Evolutionary conservation across 1,284 basidiomycete species (phyloP).

Genomic region (Mycena citricolor): DNA sequence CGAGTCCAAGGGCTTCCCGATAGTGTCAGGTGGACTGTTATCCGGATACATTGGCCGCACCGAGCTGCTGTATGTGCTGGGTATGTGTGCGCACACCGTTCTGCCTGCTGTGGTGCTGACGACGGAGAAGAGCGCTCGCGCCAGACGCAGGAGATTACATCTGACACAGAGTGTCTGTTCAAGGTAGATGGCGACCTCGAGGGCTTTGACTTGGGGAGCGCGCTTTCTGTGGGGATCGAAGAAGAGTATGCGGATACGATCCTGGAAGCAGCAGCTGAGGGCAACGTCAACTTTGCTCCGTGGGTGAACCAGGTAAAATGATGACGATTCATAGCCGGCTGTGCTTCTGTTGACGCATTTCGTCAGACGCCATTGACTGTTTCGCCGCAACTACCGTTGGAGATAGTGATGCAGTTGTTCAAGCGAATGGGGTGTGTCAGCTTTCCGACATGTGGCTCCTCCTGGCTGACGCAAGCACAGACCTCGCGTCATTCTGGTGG

Average conservation of each 20-base stretch:
- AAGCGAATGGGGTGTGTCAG: slow-evolving; percentile 87
- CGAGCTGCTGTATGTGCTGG: slow-evolving; percentile 85
- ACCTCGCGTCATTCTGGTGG: slow-evolving; percentile 92
- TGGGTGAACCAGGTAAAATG: slow-evolving; percentile 87
- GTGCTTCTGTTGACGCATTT: slow-evolving; percentile 15
- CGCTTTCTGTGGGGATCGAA: slow-evolving; percentile 57
- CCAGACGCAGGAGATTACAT: slow-evolving; percentile 57
- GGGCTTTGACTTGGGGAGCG: slow-evolving; percentile 48
- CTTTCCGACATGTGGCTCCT: slow-evolving; percentile 9
- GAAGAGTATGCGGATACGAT: slow-evolving; percentile 67
- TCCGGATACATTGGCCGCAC: slow-evolving; percentile 88
- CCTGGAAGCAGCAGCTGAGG: slow-evolving; percentile 53
- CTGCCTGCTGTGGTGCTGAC: neutral
- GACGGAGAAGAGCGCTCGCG: slow-evolving; percentile 63
- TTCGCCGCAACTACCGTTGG: slow-evolving; percentile 88
- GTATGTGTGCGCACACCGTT: slow-evolving; percentile 42
- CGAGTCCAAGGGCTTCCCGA: slow-evolving; percentile 89
- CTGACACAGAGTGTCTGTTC: slow-evolving; percentile 75
- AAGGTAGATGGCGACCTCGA: slow-evolving; percentile 48
- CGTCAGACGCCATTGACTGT: slow-evolving; percentile 88
- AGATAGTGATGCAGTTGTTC: slow-evolving; percentile 96
- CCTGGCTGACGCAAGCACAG: slow-evolving; percentile 50
- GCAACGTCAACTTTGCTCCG: slow-evolving; percentile 75
- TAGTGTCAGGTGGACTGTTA: slow-evolving; percentile 70
- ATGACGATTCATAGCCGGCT: slow-evolving; percentile 3